Conservation (phyloP, 495 filamentous ascomycete genomes). For the Jackrogersella multiformis region DNA sequence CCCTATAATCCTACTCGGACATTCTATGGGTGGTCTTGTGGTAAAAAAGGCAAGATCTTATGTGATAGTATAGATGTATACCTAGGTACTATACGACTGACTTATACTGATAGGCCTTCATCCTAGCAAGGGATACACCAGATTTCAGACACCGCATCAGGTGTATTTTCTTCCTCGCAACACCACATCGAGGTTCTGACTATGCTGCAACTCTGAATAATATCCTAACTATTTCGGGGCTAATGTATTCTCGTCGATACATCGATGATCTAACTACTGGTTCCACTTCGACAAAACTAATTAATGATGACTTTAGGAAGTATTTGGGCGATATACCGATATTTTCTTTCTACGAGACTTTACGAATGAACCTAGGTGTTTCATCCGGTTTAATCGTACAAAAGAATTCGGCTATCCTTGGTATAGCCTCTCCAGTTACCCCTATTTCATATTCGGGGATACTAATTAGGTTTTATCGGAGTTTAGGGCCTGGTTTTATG, state of each 20-base stretch:
- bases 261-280: constrained; percentile 48
- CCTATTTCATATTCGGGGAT: neutral
- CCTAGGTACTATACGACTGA: neutral
- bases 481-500: constrained; percentile 46
- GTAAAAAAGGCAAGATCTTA: constrained; percentile 50
- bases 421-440: neutral
- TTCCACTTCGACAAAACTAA: constrained; percentile 44
- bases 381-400: constrained; percentile 46
- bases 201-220: constrained; percentile 48
- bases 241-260: constrained; percentile 42
- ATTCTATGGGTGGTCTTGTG: constrained; percentile 58
- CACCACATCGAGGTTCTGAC: constrained; percentile 57
- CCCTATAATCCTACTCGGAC: constrained; percentile 51
- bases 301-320: constrained; percentile 58
- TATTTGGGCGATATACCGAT: constrained; percentile 42
- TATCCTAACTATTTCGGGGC: constrained; percentile 39
- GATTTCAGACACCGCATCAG: constrained; percentile 38
- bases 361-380: constrained; percentile 43
- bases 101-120: constrained; percentile 18
- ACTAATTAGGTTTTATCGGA: neutral
- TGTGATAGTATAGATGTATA: neutral
- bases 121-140: constrained; percentile 11
- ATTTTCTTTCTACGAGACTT: constrained; percentile 58
- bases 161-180: constrained; percentile 55
- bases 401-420: constrained; percentile 3